Percentiles rank a stretch among this genome's conserved stretches.
Evolutionary conservation across 1,284 basidiomycete genomes (phyloP).

Genomic region (Ceratobasidium sp.): DNA sequence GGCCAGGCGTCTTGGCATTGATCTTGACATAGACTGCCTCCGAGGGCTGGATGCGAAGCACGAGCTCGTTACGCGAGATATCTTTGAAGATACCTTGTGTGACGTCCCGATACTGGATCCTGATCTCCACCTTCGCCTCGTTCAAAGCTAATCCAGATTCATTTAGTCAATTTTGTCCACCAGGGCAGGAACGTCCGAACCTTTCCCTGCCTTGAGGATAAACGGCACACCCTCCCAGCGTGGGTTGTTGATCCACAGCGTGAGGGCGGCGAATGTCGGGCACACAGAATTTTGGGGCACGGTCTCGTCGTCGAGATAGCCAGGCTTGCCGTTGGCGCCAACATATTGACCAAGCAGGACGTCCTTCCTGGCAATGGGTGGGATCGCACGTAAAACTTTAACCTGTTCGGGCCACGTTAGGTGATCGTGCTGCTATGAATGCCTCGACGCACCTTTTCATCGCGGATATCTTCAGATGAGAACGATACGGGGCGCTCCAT

Average conservation of each 20-base stretch:
- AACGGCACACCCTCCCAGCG: constrained; percentile 98
- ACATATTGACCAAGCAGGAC: constrained; percentile 94
- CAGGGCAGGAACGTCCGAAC: constrained; percentile 58
- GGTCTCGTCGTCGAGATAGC: constrained; percentile 95
- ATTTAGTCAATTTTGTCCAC: constrained; percentile 6
- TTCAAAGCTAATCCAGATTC: constrained; percentile 74
- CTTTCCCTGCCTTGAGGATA: constrained; percentile 96
- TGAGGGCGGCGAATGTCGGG: constrained; percentile 91
- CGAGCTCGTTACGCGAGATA: constrained; percentile 93
- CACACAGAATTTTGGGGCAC: constrained; percentile 92
- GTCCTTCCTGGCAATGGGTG: constrained; percentile 79
- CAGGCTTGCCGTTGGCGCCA: constrained; percentile 87
- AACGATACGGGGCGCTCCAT: constrained; percentile 99
- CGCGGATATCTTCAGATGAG: constrained; percentile 93
- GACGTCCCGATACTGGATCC: constrained; percentile 96
- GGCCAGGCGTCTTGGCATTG: constrained; percentile 92
- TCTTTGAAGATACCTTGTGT: constrained; percentile 95
- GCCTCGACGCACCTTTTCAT: constrained; percentile 82
- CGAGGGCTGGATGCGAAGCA: constrained; percentile 93
- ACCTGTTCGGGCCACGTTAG: constrained; percentile 65
- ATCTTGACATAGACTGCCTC: constrained; percentile 96
- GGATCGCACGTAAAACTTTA: constrained; percentile 91
- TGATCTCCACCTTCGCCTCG: constrained; percentile 96
- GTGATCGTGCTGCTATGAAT: not conserved
- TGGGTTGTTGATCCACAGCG: constrained; percentile 91